Evolutionary conservation across 2,329 filamentous ascomycete genomes (phyloP), one percentile per base, ranked within the genome.

Genomic region (Xylaria digitata): DNA sequence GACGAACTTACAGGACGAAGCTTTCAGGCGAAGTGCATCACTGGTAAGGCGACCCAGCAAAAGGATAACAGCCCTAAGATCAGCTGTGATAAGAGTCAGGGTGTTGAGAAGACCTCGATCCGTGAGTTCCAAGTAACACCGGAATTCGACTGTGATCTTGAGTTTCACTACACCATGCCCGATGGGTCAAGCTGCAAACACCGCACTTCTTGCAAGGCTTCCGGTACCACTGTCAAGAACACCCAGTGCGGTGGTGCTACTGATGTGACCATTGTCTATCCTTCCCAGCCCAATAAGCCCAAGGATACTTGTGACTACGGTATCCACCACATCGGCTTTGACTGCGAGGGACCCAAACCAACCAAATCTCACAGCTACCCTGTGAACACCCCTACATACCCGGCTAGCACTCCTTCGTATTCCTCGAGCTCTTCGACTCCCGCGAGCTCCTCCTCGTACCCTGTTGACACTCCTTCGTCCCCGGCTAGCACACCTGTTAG

Each of bases 181-280:
- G 92, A 95, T 78, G 92, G 92, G 73, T 90, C 88, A 15, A 87
- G 80, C 67, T 98, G 95, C 89, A 95, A 92, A 83, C 91, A 96
- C 75, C 89, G 87, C 69, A 83, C 87, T 71, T 77, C 84, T 59
- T 96, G 93, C 87, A 87, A 84, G 70, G 82, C 85, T 62, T 82
- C 85, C 17, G 92, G 92, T 75, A 90, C 88, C 65, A 87, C 86
- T 53, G 85, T 97, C 74, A 82, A 88, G 81, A 97, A 97, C 87
- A 88, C 84, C 68, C 93, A 97, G 85, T 98, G 95, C 79, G 95
- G 94, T 87, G 94, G 94, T 80, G 94, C 95, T 71, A 93, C 86
- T 78, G 89, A 88, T 65, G 93, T 97, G 68, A 89, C 87, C 61
- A 89, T 97, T 78, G 81, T 89, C 78, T 88, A 85, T 80, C 85